phyloP scores from a whole-genome alignment of 2,329 filamentous ascomycete genomes.

The Scedosporium dehoogii region DNA sequence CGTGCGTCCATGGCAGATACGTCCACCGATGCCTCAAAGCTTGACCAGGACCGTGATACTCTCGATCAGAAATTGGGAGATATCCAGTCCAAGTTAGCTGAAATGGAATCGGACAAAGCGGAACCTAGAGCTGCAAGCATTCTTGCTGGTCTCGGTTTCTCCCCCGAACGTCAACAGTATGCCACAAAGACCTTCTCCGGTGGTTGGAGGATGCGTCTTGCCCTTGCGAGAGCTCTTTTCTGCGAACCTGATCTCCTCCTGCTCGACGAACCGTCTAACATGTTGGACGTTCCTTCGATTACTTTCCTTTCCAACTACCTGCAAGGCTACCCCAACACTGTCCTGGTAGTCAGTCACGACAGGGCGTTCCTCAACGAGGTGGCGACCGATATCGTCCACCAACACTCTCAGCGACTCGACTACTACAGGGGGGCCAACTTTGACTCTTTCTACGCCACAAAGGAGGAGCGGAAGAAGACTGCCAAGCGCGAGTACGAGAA shows the following conservation, averaged over 20 bases:
- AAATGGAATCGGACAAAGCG: conserved; percentile 99
- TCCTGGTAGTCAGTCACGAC: conserved; percentile 97
- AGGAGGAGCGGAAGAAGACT: conserved; percentile 93
- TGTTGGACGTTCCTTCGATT: conserved; percentile 99
- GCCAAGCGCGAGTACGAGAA: conserved; percentile 97
- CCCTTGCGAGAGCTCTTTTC: conserved; percentile 88
- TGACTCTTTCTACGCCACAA: conserved; percentile 92
- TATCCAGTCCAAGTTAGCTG: conserved; percentile 80
- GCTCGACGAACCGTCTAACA: conserved; percentile 98
- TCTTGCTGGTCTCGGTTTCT: conserved; percentile 93
- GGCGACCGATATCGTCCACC: conserved; percentile 97
- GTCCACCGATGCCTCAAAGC: conserved; percentile 72
- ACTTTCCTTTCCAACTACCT: conserved; percentile 96
- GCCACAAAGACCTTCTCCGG: conserved; percentile 97
- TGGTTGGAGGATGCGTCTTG: conserved; percentile 98
- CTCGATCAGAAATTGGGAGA: conserved; percentile 86
- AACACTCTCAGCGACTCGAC: conserved; percentile 92
- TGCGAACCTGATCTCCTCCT: conserved; percentile 93
- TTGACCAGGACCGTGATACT: conserved; percentile 82
- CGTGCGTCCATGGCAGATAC: conserved; percentile 79
- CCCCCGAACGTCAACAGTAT: conserved; percentile 79
- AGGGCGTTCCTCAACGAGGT: conserved; percentile 98
- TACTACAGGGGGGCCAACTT: conserved; percentile 99
- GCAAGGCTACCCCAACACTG: conserved; percentile 84
- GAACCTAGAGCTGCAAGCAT: conserved; percentile 94